These are phyloP conservation scores for Tuber melanosporum DNA, from an alignment of 495 filamentous ascomycete species.

Conservation along the genomic window DNA sequence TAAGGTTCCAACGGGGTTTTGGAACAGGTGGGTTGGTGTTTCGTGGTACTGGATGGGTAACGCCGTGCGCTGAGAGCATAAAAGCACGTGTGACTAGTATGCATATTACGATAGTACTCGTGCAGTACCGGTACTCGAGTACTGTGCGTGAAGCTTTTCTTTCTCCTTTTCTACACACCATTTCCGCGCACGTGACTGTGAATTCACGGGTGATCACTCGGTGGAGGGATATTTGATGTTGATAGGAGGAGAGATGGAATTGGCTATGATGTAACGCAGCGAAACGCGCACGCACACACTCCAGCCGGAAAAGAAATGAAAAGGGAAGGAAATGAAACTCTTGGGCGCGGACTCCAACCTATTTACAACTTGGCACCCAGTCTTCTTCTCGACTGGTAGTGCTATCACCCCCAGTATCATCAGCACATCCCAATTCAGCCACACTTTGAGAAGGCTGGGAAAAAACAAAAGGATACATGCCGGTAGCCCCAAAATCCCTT, in stretches of 20 bases:
- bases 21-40: too few relatives aligned
- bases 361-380: conserved; percentile 23
- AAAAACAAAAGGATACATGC: background rate
- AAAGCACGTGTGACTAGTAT: too few relatives aligned
- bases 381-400: conserved; percentile 30
- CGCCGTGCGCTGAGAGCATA: too few relatives aligned
- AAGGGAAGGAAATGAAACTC: background rate
- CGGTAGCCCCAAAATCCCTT: conserved; percentile 40
- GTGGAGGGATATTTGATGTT: background rate
- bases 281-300: background rate
- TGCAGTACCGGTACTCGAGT: too few relatives aligned
- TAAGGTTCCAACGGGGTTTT: too few relatives aligned
- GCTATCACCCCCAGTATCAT: background rate
- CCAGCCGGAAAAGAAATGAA: background rate
- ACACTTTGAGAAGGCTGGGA: background rate
- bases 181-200: background rate
- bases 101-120: too few relatives aligned
- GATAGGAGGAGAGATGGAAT: background rate
- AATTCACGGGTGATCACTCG: background rate
- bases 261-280: background rate
- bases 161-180: background rate
- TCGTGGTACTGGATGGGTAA: too few relatives aligned
- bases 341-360: background rate
- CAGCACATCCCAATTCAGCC: background rate
- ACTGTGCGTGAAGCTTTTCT: background rate